Evolutionary conservation across 208 protist genomes (phyloP).

Genomic region (Trypanosoma brucei): DNA sequence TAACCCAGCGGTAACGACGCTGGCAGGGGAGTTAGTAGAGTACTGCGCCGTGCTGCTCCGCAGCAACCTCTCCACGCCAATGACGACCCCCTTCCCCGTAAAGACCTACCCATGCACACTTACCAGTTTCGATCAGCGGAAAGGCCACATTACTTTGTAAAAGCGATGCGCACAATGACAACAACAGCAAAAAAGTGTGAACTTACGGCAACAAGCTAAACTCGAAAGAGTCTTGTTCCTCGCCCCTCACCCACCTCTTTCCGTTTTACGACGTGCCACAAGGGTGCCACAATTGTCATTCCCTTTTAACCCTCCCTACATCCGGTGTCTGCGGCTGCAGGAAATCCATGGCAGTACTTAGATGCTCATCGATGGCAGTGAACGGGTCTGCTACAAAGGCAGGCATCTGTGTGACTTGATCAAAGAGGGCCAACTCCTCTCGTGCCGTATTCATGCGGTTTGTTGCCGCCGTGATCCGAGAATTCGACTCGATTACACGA

Average conservation of each 20-base stretch:
- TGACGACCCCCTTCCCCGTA: background rate
- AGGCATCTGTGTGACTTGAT: slow-evolving; percentile 40
- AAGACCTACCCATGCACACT: background rate
- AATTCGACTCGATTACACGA: background rate
- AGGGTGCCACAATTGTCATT: no score
- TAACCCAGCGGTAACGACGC: no score
- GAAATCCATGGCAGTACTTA: slow-evolving; percentile 49
- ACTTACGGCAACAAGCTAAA: background rate
- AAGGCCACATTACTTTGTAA: background rate
- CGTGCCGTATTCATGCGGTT: slow-evolving; percentile 42
- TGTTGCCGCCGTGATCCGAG: slow-evolving; percentile 28
- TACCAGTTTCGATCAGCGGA: background rate
- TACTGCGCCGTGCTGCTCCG: no score
- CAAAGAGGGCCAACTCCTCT: slow-evolving; percentile 53
- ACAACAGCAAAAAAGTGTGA: background rate
- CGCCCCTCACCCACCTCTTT: no score
- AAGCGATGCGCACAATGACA: background rate
- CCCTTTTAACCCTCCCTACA: slow-evolving; percentile 25
- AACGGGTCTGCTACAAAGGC: slow-evolving; percentile 59
- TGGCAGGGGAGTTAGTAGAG: no score
- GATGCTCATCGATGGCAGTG: slow-evolving; percentile 48
- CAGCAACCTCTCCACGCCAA: no score
- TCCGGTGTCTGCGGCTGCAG: slow-evolving; percentile 74
- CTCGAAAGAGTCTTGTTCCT: background rate
- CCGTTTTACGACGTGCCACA: no score